phyloP scores from a whole-genome alignment of 2,329 filamentous ascomycete genomes.

The Aspergillus sp. region DNA sequence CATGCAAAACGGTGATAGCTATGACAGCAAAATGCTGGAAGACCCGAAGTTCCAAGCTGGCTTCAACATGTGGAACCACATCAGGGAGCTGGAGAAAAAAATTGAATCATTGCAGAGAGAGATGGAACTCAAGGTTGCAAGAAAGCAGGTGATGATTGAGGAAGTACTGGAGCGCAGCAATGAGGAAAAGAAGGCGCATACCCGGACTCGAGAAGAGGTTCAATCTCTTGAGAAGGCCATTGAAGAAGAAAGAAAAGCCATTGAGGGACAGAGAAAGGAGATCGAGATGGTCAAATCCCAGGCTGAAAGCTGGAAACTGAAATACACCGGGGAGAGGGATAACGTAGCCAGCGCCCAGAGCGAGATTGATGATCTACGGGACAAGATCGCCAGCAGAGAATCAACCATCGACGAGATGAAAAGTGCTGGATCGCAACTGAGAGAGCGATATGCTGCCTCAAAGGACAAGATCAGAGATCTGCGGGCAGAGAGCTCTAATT shows the following conservation, averaged over 20 bases:
- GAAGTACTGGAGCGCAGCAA: neutral
- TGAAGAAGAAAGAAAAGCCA: neutral
- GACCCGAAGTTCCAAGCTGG: neutral
- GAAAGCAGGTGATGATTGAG: neutral
- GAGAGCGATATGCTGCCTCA: neutral
- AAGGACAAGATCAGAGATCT: neutral
- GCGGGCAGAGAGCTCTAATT: neutral
- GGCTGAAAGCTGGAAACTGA: neutral
- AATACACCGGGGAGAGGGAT: neutral
- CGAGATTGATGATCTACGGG: neutral
- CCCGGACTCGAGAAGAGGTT: neutral
- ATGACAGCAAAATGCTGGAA: neutral
- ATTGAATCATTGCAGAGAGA: too few species aligned
- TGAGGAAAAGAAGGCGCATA: neutral
- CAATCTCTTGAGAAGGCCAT: neutral
- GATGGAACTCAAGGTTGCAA: neutral
- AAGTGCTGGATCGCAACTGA: neutral
- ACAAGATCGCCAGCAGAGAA: neutral
- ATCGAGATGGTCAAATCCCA: neutral
- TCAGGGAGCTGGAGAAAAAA: neutral
- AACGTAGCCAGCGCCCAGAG: neutral
- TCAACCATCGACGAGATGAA: neutral
- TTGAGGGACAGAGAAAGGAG: neutral
- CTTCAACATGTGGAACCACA: neutral
- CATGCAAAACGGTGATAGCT: neutral